Conservation (phyloP, 169 alveolate species). For the Eimeria necatrix region DNA sequence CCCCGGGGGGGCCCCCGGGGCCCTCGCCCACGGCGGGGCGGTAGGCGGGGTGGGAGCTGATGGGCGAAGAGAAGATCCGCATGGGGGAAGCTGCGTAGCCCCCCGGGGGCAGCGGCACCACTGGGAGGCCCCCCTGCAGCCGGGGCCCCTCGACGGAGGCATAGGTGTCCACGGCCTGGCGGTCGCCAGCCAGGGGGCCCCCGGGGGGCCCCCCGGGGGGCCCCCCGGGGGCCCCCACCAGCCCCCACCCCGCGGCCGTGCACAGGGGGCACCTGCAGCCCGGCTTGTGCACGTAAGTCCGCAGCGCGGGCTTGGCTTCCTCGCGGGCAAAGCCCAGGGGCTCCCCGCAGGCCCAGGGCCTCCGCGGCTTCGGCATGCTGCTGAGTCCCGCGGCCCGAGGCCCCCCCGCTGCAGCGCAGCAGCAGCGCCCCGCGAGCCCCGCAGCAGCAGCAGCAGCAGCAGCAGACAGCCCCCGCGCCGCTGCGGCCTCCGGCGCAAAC, state of each 20-base stretch:
- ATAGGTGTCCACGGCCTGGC: no score
- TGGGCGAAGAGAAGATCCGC: slow-evolving; percentile 61
- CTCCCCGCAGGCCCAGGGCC: slow-evolving; percentile 77
- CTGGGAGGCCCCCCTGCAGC: slow-evolving; percentile 72
- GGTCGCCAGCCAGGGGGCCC: no score
- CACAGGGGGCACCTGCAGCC: slow-evolving; percentile 70
- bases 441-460: no score
- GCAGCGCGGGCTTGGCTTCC: slow-evolving; percentile 44
- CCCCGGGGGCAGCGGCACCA: slow-evolving; percentile 41
- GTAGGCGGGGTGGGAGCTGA: slow-evolving; percentile 60
- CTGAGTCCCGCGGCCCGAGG: no score
- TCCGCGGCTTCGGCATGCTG: slow-evolving; percentile 69
- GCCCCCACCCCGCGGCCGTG: slow-evolving; percentile 17
- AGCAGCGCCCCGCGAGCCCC: no score
- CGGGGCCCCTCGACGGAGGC: slow-evolving; percentile 49
- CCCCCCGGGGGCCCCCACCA: neutral
- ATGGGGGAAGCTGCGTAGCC: slow-evolving; percentile 57
- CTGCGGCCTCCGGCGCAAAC: no score
- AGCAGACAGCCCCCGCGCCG: neutral
- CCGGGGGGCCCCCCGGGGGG: slow-evolving; percentile 14
- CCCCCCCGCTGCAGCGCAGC: no score
- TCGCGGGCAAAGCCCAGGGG: slow-evolving; percentile 26
- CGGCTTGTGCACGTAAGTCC: slow-evolving; percentile 62
- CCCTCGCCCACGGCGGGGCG: neutral
- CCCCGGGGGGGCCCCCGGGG: no score